These are phyloP conservation scores for Talaromyces sp. DNA, from an alignment of 2,329 filamentous ascomycete species.

Conservation along the genomic window DNA sequence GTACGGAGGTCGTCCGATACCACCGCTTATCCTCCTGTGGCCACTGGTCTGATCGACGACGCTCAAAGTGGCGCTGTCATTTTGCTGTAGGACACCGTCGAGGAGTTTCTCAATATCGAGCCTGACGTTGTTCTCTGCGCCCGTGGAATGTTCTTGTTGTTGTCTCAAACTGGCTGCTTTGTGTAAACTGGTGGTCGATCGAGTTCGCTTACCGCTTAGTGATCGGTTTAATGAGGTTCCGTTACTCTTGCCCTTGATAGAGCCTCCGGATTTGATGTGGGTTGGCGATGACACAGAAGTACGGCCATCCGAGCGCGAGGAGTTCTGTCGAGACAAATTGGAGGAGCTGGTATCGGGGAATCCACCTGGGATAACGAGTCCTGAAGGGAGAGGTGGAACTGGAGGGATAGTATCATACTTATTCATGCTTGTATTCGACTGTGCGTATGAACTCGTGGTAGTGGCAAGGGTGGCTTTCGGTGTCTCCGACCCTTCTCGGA, in stretches of 20 bases:
- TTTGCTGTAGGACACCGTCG: constrained; percentile 33
- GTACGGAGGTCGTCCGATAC: constrained; percentile 26
- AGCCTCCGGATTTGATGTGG: constrained; percentile 10
- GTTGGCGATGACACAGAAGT: constrained; percentile 30
- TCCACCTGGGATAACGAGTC: constrained; percentile 41
- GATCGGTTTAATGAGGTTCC: constrained; percentile 22
- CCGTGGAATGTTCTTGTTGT: constrained; percentile 13
- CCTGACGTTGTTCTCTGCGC: constrained; percentile 10
- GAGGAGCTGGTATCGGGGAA: constrained; percentile 36
- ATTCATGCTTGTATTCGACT: constrained; percentile 16
- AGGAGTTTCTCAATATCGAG: constrained; percentile 37
- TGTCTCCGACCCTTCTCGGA: constrained; percentile 31
- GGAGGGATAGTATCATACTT: constrained; percentile 40
- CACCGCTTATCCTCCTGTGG: constrained; percentile 14
- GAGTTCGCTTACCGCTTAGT: constrained; percentile 34
- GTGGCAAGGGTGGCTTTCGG: constrained; percentile 26
- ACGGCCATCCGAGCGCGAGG: constrained; percentile 28
- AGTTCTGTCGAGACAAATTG: constrained; percentile 24
- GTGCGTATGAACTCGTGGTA: constrained; percentile 16
- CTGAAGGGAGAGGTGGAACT: constrained; percentile 44
- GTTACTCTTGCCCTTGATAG: constrained; percentile 24
- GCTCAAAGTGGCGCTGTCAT: constrained; percentile 18
- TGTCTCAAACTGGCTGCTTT: constrained; percentile 16
- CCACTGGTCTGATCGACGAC: not conserved
- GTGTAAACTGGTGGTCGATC: constrained; percentile 31